Percentiles rank a stretch among this genome's conserved stretches.
Conservation (phyloP, 306 rosid species). For the Argentina anserina region DNA sequence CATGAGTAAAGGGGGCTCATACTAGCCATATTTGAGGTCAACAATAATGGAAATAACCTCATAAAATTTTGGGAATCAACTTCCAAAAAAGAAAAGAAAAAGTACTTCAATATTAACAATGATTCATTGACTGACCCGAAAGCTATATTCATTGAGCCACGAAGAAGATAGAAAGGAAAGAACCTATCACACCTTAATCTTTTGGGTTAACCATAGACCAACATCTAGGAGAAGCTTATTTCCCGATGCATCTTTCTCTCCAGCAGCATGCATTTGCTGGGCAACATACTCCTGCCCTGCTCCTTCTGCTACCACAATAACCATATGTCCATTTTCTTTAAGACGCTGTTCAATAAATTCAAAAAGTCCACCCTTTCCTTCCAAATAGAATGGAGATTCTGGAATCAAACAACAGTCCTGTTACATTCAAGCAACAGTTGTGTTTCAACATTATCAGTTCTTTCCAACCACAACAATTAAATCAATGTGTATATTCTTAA, state of each 20-base stretch:
- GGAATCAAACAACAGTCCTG: constrained; percentile 99
- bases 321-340: constrained; percentile 87
- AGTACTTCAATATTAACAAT: background rate
- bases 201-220: constrained; percentile 79
- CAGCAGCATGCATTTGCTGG: constrained; percentile 40
- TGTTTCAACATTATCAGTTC: background rate
- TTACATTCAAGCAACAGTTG: constrained; percentile 28
- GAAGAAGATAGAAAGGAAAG: constrained; percentile 10
- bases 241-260: constrained; percentile 82
- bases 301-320: constrained; percentile 94
- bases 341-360: constrained; percentile 72
- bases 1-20: background rate
- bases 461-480: constrained; percentile 10
- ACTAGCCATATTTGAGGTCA: background rate
- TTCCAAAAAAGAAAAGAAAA: background rate
- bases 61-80: background rate
- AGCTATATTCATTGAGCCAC: background rate
- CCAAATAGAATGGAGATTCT: constrained; percentile 90
- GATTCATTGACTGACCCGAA: too few relatives aligned
- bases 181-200: constrained; percentile 59
- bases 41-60: background rate
- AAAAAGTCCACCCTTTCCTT: constrained; percentile 85
- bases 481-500: constrained; percentile 4
- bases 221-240: constrained; percentile 77
- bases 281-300: constrained; percentile 84